Base-by-base conservation (phyloP, 2,329 filamentous ascomycete genomes). In the Metarhizium anisopliae region DNA sequence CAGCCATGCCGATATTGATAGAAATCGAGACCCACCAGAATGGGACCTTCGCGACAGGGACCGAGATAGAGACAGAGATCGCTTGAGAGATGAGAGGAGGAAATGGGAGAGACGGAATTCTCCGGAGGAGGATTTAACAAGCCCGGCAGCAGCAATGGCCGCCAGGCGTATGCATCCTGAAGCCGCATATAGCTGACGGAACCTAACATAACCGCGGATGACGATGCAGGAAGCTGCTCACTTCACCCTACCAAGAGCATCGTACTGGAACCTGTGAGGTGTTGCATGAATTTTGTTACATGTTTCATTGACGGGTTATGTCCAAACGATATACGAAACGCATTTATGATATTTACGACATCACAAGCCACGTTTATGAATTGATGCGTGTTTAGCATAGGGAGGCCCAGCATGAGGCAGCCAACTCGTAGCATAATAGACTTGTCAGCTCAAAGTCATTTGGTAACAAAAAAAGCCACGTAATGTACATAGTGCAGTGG, bases 1-100 rank as follows among this genome's bases (percentile, higher is more conserved):
- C 65, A 79, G 77, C 60, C 77, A 79, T 57, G 74, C 75, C 29
- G 77, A 80, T 57, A 67, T 74, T 38, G 77, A 78, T 57, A 68
- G 76, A 25, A 66, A 71, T 49, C 67, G 72, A 11, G 70, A 72
- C 18, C 63, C 67, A 54, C 62, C 62, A 6, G 62, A 66, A 6
- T 69, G 69, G 61, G 72, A 75, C 40, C 51, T 62, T 16, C 66
- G 68, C 20, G 52, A 54, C 40, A 53, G 56, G 8, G 53, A 57
- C 36, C 42, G 53, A 13, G 56, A 55, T 11, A 51, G 49, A 61
- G 61, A 66, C 16, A 62, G 67, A 42, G 70, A 71, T 3, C 65
- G 67, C 18, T 58, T 67, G 11, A 64, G 66, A 54, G 64, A 70
- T 8, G 66, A 72, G 4, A 65, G 68, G 25, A 69, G 68, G 58